These are phyloP conservation scores for Phytophthora tubulina DNA, from an alignment of 352 stramenopile genomes.

Conservation along the genomic window DNA sequence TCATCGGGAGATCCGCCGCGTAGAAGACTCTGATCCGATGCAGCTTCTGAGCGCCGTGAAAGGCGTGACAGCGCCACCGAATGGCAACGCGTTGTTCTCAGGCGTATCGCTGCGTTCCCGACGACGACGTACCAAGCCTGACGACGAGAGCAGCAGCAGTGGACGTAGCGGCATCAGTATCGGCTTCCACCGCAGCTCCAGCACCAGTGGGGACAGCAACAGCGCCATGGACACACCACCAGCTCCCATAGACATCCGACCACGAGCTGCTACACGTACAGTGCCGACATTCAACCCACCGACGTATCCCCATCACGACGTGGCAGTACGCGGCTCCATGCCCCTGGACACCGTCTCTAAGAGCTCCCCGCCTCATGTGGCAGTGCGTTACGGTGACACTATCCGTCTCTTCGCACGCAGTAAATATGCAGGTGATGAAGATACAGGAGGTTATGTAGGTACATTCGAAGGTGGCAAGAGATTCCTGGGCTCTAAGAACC, in stretches of 20 bases:
- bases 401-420: conserved; percentile 75
- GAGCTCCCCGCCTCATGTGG: conserved; percentile 68
- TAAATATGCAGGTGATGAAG: conserved; percentile 50
- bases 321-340: conserved; percentile 35
- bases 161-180: conserved; percentile 17
- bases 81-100: conserved; percentile 44
- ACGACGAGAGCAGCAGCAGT: conserved; percentile 17
- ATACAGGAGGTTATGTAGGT: conserved; percentile 68
- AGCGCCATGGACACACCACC: conserved; percentile 31
- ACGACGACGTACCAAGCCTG: conserved; percentile 13
- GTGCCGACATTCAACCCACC: neutral
- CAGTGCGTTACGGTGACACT: conserved; percentile 73
- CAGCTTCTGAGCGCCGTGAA: conserved; percentile 49
- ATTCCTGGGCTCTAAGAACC: conserved; percentile 69
- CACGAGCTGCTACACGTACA: conserved; percentile 21
- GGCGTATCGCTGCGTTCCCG: conserved; percentile 44
- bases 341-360: conserved; percentile 50
- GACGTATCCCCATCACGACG: conserved; percentile 28
- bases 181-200: conserved; percentile 31
- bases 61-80: conserved; percentile 38
- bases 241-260: conserved; percentile 11
- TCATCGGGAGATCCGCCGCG: neutral
- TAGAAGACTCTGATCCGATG: conserved; percentile 30
- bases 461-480: conserved; percentile 74
- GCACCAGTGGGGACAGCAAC: conserved; percentile 32